phyloP scores from a whole-genome alignment of 192 early-diverging fungal genomes.

The Coemansia sp. region DNA sequence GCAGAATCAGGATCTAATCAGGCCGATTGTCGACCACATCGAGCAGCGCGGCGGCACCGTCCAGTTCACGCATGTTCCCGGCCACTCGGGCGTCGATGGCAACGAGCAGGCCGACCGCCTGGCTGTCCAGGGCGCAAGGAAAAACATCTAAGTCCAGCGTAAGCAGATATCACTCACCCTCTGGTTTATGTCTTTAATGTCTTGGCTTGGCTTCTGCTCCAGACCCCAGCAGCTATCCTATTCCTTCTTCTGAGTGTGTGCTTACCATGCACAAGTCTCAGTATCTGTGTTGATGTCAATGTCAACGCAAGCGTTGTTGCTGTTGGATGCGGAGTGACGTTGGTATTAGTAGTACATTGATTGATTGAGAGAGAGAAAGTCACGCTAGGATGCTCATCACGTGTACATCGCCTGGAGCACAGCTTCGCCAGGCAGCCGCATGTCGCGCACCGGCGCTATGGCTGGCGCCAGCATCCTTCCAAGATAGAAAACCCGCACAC shows the following conservation, averaged over 20 bases:
- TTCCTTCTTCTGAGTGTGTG: too few relatives aligned
- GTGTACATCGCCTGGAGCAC: slow-evolving; percentile 32
- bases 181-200: too few relatives aligned
- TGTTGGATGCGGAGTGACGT: too few relatives aligned
- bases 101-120: slow-evolving; percentile 83
- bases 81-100: slow-evolving; percentile 68
- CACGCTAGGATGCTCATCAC: not conserved
- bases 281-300: too few relatives aligned
- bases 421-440: slow-evolving; percentile 11
- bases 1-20: slow-evolving; percentile 79
- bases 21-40: slow-evolving; percentile 42
- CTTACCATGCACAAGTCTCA: too few relatives aligned
- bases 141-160: not conserved
- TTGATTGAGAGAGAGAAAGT: too few relatives aligned
- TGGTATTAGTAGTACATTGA: not conserved
- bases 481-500: slow-evolving; percentile 55
- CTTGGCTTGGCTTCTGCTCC: too few relatives aligned
- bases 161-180: not conserved
- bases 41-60: slow-evolving; percentile 20
- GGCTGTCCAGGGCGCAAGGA: slow-evolving; percentile 69
- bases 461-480: slow-evolving; percentile 48
- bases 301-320: too few relatives aligned
- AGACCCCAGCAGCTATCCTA: too few relatives aligned
- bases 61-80: slow-evolving; percentile 64
- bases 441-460: slow-evolving; percentile 22